These are phyloP conservation scores for Yamadazyma siamensis DNA, from an alignment of 1,139 yeast species.

Conservation along the genomic window DNA sequence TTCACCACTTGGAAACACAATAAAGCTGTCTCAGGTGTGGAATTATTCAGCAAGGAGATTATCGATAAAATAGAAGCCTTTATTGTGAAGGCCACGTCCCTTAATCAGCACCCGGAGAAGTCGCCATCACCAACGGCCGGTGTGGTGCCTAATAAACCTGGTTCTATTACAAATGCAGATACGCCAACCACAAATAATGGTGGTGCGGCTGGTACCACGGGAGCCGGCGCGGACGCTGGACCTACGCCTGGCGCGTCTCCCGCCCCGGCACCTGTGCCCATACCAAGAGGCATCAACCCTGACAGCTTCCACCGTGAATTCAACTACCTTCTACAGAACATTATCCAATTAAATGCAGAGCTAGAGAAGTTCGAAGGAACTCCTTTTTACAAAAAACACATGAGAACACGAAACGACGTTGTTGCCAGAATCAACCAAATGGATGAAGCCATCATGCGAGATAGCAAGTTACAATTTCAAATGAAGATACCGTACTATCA, in stretches of 20 bases:
- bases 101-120: conserved; percentile 2
- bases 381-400: conserved; percentile 12
- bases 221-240: conserved; percentile 1
- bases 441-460: conserved; percentile 26
- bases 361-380: conserved; percentile 15
- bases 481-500: conserved; percentile 25
- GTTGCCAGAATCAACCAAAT: conserved; percentile 31
- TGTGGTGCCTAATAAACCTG: too few relatives aligned
- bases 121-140: not conserved
- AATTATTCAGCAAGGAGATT: conserved; percentile 30
- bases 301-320: conserved; percentile 33
- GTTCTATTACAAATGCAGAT: too few relatives aligned
- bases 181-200: too few relatives aligned
- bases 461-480: conserved; percentile 21
- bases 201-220: not conserved
- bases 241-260: conserved; percentile 3
- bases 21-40: conserved; percentile 31
- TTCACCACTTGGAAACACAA: conserved; percentile 40
- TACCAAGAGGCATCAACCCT: conserved; percentile 18
- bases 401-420: conserved; percentile 25
- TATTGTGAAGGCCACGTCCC: conserved; percentile 37
- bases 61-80: conserved; percentile 36
- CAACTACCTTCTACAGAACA: conserved; percentile 27
- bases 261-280: conserved; percentile 3
- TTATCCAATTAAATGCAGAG: conserved; percentile 21